A percentile compares a stretch with the other conserved stretches of the same genome.
Conservation (phyloP, 306 rosid species). For the Pyrus communis region DNA sequence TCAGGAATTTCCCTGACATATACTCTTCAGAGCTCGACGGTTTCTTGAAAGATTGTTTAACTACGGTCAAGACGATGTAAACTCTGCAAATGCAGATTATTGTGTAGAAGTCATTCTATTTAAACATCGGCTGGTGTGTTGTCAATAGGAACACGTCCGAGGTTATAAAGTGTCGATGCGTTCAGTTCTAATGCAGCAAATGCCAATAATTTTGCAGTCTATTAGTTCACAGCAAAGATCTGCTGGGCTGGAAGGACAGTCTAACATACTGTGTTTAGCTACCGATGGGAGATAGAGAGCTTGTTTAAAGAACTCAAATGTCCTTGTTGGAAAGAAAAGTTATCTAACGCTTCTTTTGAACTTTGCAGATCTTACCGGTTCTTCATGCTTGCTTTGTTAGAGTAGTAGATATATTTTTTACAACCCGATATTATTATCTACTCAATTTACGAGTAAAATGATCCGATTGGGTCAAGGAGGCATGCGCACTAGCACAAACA, state of each 20-base stretch:
- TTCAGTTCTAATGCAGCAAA: not conserved
- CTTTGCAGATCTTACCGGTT: not conserved
- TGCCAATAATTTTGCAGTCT: no score
- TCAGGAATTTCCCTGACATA: constrained; percentile 52
- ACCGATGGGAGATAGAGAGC: no score
- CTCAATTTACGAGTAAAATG: not conserved
- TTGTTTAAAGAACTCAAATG: not conserved
- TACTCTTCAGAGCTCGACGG: constrained; percentile 48
- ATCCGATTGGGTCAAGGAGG: not conserved
- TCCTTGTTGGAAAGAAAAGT: not conserved
- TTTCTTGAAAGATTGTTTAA: constrained; percentile 50
- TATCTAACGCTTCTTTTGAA: not conserved
- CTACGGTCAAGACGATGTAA: constrained; percentile 12
- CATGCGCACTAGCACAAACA: not conserved
- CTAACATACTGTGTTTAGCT: no score
- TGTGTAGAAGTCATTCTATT: not conserved
- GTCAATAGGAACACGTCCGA: not conserved
- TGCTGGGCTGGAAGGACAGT: no score
- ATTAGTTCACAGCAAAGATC: no score
- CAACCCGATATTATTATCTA: no score
- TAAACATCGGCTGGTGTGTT: not conserved
- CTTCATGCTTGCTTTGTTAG: not conserved
- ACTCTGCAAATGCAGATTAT: not conserved
- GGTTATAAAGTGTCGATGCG: not conserved
- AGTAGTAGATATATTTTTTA: not conserved